Evolutionary conservation across 2,329 filamentous ascomycete genomes (phyloP), one percentile per base, ranked within the genome.

Genomic region (Graphilbum ipis-grandicollis): DNA sequence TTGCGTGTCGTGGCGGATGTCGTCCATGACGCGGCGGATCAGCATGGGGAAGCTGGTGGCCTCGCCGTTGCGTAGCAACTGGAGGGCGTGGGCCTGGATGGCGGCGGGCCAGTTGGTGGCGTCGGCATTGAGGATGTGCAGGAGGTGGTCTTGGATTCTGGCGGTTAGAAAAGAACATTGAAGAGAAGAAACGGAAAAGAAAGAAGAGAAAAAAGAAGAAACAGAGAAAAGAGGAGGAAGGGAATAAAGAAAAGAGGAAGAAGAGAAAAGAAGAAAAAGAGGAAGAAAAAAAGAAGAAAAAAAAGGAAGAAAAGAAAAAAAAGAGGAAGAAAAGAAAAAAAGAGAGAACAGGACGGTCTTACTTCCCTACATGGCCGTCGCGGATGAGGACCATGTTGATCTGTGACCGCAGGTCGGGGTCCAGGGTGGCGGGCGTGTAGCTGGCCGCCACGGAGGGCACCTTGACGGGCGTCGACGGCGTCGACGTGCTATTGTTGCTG

Each of bases 91-190:
- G 38, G 57, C 54, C 47, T 76, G 69, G 43, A 78, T 58, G 34
- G 57, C 48, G 10, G 72, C 72, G 2, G 72, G 71, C 72, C 73
- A 78, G 59, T 78, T 73, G 44, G 64, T 57, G 5, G 59, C 52
- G 54, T 75, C 60, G 34, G 71, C 58, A 52, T 77, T 60, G 36
- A 78, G 67, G 41, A 66, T 54, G 56, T 77, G 71, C 31, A 76
- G 66, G 49, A 78, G 65, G 31, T 64, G 57, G 39, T 77, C 71
- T 59, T 77, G 71, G 47, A 78, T 77, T 46, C 73, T 75, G 49
- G 12, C 13, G 35, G 36, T 19, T 12, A 34, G 22, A 4, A n/a
- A 6, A 14, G 28, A 21, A 13, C 17, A 26, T 36, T 23, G 29
- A 23, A 30, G 38, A 17, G 12, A 26, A 6, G 34, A 17, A 26